Evolutionary conservation across 225 moss, liverwort and hornwort species (phyloP), one percentile per base, ranked within the genome.

Genomic region (Neckera pumila): DNA sequence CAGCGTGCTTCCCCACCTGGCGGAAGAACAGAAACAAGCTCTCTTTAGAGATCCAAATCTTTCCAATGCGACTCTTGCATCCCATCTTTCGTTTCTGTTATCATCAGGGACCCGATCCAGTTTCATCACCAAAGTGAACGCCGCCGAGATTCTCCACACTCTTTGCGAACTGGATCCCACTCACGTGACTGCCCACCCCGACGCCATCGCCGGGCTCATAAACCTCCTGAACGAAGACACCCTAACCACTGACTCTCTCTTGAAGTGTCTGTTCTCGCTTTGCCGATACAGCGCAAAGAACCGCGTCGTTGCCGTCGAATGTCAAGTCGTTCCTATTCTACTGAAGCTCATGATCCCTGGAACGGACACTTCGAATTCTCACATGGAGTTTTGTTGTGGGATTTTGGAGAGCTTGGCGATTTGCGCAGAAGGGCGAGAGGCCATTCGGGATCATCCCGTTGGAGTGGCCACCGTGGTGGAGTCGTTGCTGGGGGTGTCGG

Each of bases 351-450:
- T 84, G 69, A 38, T 83, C 89, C 40, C 34, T 3, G 38, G 26
- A 38, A 58, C 33, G 14, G 90, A 91, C 64, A 76, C 90, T 64
- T 83, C 90, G 28, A 65, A n/a, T 42, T 12, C 25, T 10, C 88
- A 80, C 18, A 61, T 91, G 82, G 94, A 95, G 87, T 76, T 86
- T 10, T 94, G 95, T 2, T 90, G 92, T 72, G 93, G 92, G 63
- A 86, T 97, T 47, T 40, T 97, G 72, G 96, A 96, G 87, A 76
- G 90, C 13, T 89, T 95, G 49, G 90, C 95, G 9, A 84, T 82
- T 23, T 96, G 93, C 78, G 96, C 97, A 11, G 95, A 96, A 76
- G 96, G 97, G 11, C 92, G 97, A n/a, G 96, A 95, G 36, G 95
- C 93, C 20, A 94, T 97, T 7, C 87, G 91, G 30, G 92, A 88